Evolutionary conservation across 305 asterid species (phyloP), one percentile per base, ranked within the genome.

Genomic region (Plantago lanceolata): DNA sequence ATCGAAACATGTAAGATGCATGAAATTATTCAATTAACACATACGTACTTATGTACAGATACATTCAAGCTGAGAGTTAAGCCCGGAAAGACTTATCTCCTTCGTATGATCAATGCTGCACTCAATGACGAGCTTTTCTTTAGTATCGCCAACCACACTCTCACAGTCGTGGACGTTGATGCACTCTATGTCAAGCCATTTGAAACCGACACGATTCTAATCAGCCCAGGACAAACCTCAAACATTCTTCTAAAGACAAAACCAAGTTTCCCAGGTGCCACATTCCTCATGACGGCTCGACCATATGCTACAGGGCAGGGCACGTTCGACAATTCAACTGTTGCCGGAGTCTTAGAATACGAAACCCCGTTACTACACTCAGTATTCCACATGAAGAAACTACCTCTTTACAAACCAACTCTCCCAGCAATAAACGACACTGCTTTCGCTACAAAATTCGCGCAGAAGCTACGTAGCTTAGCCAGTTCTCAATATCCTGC

Each of bases 151-250:
- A 83, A 83, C 48, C 89, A 83, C 63, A 73, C 81, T 12, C 75
- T 83, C 17, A 76, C 26, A 37, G 64, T 76, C 0, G 85, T 83
- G 7, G 85, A 83, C n/a, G 79, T 73, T 0, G 90, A 81, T 51
- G 87, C 87, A 15, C 28, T 84, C 33, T 84, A 84, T 66, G 81
- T 79, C 14, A 84, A 84, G 68, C 84, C 87, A 0, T 84, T 84
- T 11, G 71, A 73, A 3, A 70, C 90, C 0, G 76, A 79, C 17
- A 84, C 79, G 8, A 58, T 84, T 55, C 73, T 81, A 14, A 72
- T 84, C 6, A 26, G 87, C 8, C 90, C 90, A 0, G 87, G 90
- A 31, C 90, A 84, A 33, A 81, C 90, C 20, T 54, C 78, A 2
- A 84, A 81, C 54, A 66, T 84, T 52, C 82, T 84, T 13, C 74